These are phyloP conservation scores for Suillus fuscotomentosus DNA, from an alignment of 768 basidiomycete genomes.

Conservation along the genomic window DNA sequence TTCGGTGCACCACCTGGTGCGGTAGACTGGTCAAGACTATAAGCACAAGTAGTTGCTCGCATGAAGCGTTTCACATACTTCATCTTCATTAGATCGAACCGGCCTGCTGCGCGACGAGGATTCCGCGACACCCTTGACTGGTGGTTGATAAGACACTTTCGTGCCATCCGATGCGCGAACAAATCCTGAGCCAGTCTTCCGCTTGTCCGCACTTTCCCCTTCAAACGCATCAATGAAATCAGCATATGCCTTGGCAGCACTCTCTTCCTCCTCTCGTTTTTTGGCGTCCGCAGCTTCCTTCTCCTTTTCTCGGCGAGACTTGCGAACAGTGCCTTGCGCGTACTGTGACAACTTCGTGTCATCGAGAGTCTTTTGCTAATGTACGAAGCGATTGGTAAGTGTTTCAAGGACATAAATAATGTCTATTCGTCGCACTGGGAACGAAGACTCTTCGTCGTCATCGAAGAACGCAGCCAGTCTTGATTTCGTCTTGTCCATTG, in stretches of 20 bases:
- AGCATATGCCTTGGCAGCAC: slow-evolving; percentile 74
- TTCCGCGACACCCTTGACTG: slow-evolving; percentile 29
- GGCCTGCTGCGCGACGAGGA: slow-evolving; percentile 29
- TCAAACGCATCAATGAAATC: slow-evolving; percentile 88
- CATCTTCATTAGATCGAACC: slow-evolving; percentile 32
- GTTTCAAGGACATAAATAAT: slow-evolving; percentile 50
- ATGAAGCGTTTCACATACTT: slow-evolving; percentile 23
- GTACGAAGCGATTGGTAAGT: slow-evolving; percentile 60
- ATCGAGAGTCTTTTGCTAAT: slow-evolving; percentile 83
- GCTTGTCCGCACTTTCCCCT: slow-evolving; percentile 56
- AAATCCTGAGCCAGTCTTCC: slow-evolving; percentile 54
- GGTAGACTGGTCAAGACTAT: slow-evolving; percentile 40
- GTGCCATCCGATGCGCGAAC: slow-evolving; percentile 52
- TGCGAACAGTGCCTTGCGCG: slow-evolving; percentile 80
- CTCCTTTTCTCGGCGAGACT: slow-evolving; percentile 91
- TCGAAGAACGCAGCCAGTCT: slow-evolving; percentile 81
- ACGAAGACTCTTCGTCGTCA: slow-evolving; percentile 82
- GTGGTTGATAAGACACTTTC: slow-evolving; percentile 41
- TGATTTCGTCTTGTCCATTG: slow-evolving; percentile 37
- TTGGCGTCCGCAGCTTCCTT: slow-evolving; percentile 91
- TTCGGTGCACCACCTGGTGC: slow-evolving; percentile 58
- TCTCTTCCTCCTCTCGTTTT: slow-evolving; percentile 78
- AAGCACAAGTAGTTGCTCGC: slow-evolving; percentile 3
- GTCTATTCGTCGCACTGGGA: slow-evolving; percentile 89
- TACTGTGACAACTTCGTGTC: slow-evolving; percentile 85